Conservation (phyloP, 345 rosid species). For the Brassica nigra region DNA sequence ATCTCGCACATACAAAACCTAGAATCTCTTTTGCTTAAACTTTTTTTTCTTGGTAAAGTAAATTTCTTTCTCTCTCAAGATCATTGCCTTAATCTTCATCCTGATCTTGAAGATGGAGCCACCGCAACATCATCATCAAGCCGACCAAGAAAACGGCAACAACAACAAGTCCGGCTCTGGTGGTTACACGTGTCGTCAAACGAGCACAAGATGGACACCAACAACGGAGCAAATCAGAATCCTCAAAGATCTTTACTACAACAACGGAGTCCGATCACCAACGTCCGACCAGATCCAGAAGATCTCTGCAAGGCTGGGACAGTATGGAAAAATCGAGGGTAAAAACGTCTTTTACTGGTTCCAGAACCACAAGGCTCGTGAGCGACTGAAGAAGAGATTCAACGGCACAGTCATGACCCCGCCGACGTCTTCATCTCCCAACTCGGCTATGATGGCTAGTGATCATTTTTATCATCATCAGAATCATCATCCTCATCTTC, state of each 20-base stretch:
- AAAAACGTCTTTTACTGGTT: conserved; percentile 99
- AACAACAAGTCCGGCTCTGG: conserved; percentile 46
- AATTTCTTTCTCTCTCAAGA: conserved; percentile 16
- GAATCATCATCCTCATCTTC: conserved; percentile 19
- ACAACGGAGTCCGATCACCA: conserved; percentile 84
- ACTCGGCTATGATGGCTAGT: conserved; percentile 30
- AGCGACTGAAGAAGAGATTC: conserved; percentile 89
- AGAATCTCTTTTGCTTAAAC: conserved; percentile 5
- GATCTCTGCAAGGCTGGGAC: conserved; percentile 79
- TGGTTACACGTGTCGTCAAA: conserved; percentile 74
- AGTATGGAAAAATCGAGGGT: conserved; percentile 93
- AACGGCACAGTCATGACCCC: conserved; percentile 34
- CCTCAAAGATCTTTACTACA: conserved; percentile 92
- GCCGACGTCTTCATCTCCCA: conserved; percentile 28
- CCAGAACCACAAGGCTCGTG: conserved; percentile 99
- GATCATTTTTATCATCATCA: conserved; percentile 34
- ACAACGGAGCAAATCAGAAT: conserved; percentile 85
- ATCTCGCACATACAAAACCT: conserved; percentile 34
- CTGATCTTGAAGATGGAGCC: conserved; percentile 48
- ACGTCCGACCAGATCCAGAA: conserved; percentile 90
- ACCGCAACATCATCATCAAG: conserved; percentile 53
- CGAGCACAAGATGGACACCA: conserved; percentile 94
- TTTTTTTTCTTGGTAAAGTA: conserved; percentile 17
- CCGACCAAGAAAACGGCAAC: conserved; percentile 51
- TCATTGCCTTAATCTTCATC: conserved; percentile 27